Conservation (phyloP, 345 rosid genomes). For the Hevea brasiliensis region DNA sequence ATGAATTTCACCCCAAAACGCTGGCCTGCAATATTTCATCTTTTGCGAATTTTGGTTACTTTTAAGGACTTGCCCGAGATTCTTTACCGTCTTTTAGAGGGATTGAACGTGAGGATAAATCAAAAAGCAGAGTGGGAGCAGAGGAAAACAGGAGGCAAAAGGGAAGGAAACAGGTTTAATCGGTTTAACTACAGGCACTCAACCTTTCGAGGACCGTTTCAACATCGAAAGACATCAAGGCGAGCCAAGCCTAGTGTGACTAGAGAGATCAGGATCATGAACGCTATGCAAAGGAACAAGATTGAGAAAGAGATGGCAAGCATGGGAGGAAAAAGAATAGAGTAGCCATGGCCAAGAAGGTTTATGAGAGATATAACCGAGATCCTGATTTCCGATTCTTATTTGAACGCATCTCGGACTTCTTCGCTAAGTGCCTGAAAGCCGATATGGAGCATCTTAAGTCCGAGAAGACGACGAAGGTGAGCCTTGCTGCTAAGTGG, state of each 20-base stretch:
- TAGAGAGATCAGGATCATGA: too few species aligned
- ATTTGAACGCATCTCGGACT: constrained; percentile 8
- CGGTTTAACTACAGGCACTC: not conserved
- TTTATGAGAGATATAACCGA: not conserved
- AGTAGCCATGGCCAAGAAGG: not conserved
- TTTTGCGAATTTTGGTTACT: constrained; percentile 16
- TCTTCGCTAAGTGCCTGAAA: constrained; percentile 16
- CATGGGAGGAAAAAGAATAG: constrained; percentile 8
- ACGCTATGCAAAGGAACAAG: not conserved
- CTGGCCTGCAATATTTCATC: constrained; percentile 13
- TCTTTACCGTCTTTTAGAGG: constrained; percentile 12
- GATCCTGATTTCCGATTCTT: constrained; percentile 12
- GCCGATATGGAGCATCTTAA: constrained; percentile 10
- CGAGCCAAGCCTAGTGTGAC: too few species aligned
- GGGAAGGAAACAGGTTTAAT: too few species aligned
- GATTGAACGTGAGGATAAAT: not conserved
- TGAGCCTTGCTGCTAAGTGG: constrained; percentile 26
- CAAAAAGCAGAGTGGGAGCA: not conserved
- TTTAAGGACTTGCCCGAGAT: constrained; percentile 18
- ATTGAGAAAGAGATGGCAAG: constrained; percentile 16
- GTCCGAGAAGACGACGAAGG: not conserved
- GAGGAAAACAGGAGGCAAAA: not conserved
- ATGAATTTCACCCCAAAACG: constrained; percentile 18
- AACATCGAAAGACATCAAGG: too few species aligned
- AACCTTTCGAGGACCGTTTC: too few species aligned